Base-by-base conservation (phyloP, 2,329 filamentous ascomycete species). In the Ophiostoma triangulosporum region DNA sequence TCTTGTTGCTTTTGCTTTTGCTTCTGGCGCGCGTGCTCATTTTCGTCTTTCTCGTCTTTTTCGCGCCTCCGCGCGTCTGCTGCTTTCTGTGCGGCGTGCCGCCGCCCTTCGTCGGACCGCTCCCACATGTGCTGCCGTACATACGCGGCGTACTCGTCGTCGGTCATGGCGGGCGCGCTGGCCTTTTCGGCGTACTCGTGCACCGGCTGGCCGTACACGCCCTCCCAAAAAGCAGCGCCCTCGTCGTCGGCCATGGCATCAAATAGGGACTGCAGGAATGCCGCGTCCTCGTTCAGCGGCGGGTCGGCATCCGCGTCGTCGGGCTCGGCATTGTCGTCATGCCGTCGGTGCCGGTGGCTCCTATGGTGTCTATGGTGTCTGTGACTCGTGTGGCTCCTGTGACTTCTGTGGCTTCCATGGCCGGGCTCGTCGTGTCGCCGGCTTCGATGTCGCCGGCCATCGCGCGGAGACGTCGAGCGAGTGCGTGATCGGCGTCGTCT, bases 171-270 rank as follows among this genome's bases (percentile, higher is more conserved):
- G 67, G 95, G 88, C 12, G 95, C 20, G 11, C 22, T 45, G 4
- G 55, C 54, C 54, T 57, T 56, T 29, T 56, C 53, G 27, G 52
- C 58, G 32, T 56, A 57, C 43, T 55, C 52, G 54, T 96, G 89
- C 50, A 97, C 85, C 0, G 93, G 91, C 65, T 97, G 91, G 1
- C 89, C 90, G 68, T 97, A 98, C n/a, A 98, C 87, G 15, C 81
- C 80, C 66, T 96, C 85, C 93, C 93, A 98, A 70, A 93, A 98
- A 7, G 82, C 79, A 2, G 93, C 93, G 48, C 91, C 93, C 69
- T 98, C 93, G 64, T 97, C 91, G 67, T 98, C 93, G 35, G 89
- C 91, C 68, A 98, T 84, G 31, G 93, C 93, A 66, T 98, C 93
- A 69, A 97, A 97, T 5, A 98, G 81, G 0, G 89, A 95, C 66